Evolutionary conservation across 495 filamentous ascomycete genomes (phyloP), one percentile per base, ranked within the genome.

Genomic region (Neohortaea acidophila): DNA sequence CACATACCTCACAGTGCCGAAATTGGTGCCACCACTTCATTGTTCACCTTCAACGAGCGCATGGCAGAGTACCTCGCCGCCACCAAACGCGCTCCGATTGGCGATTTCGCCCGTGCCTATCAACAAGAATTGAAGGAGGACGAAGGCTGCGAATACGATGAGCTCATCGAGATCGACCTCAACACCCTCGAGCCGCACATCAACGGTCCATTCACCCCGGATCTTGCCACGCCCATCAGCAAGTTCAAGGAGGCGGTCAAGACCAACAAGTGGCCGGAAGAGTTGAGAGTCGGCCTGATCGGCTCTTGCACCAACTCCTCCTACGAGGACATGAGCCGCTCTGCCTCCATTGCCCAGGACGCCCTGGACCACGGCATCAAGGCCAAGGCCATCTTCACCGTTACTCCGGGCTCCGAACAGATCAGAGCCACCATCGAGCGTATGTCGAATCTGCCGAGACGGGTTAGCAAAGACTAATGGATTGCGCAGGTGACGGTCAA

Each of bases 251-350:
- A 86, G 59, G 83, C 89, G 51, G 89, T 87, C 46, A 80, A 87
- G 70, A 66, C 71, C 50, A 94, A 97, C 65, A 77, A 78, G 61
- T 97, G 89, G 89, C 89, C 89, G 27, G 78, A 92, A 61, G 87
- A 96, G 60, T 67, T 97, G 51, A 94, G 94, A 72, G 91, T 93
- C 51, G 91, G 91, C 57, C 61, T 87, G 33, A 87, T 99, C 54
- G 89, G 89, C 40, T 96, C 89, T 57, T 99, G 89, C 81, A 99
- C 89, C 51, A 99, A 99, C 74, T 93, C 84, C 29, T 94, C 86
- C 20, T 99, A 99, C 61, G 91, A 99, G 68, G 89, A 99, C 56
- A 96, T 99, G 89, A 81, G 77, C 51, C 84, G 91, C 47, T 81
- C 75, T 54, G 89, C 89, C 38, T 84, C 85, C 23, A 96, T 99